Base-by-base conservation (phyloP, 495 filamentous ascomycete species). In the Opeltia flavorubescens region DNA sequence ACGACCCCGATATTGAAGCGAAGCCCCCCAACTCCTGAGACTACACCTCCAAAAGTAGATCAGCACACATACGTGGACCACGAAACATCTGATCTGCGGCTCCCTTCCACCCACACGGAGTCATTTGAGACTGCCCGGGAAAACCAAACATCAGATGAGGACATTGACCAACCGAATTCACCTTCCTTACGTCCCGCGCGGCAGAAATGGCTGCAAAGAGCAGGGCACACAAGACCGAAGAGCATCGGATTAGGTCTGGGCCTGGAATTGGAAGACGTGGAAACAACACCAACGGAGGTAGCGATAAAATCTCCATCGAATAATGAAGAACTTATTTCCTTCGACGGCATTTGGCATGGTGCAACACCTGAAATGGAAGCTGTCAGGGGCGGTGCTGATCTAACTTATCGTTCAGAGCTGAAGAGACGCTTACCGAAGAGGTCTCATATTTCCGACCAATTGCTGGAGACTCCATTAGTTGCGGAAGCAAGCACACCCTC, bases 61-160 rank as follows among this genome's bases (percentile, higher is more conserved):
- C 58, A 63, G 8, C 60, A 63, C 9, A 75, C 65, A 17, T 67
- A 64, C 44, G 57, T 70, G 18, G 65, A 65, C 30, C 67, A 67
- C 12, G 69, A 70, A 6, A 49, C 63, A 21, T 55, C 59, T 20
- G 54, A 58, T 9, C 56, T 64, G 34, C 50, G 59, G 5, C 65
- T 67, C 4, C 61, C 57, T 12, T 70, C 69, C 3, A 69, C 41
- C 24, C 74, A 78, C 15, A 68, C 77, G 18, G 79, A 86, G 25
- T 87, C 83, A 3, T 89, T 86, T 54, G 76, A 67, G 48, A 89
- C 84, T 0, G 83, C 84, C 11, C 69, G 63, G 20, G 84, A 89
- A 58, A 73, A 66, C 8, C 66, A 71, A 20, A 76, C 72, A 2
- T 77, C 78, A 0, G 80, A 83, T 46, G 76, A 72, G 28, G 80